Conservation (phyloP, 2,329 filamentous ascomycete genomes). For the Aphanocladium album region DNA sequence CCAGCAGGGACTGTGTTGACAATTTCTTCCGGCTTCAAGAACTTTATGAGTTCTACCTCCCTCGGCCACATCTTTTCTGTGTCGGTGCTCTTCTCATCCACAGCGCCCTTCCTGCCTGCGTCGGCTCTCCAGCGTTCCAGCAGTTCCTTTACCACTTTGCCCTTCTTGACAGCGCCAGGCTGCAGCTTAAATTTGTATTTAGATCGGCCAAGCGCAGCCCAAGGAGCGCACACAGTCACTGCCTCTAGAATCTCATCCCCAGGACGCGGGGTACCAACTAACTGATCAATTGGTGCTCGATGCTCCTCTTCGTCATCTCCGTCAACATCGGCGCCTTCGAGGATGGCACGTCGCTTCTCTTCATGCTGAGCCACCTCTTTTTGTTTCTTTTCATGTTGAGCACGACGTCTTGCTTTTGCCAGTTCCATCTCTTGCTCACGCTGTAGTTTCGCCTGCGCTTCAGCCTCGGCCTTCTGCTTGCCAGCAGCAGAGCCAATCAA, state of each 20-base stretch:
- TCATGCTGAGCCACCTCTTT: conserved; percentile 73
- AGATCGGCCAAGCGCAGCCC: conserved; percentile 58
- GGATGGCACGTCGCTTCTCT: conserved; percentile 56
- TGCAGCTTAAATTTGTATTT: conserved; percentile 97
- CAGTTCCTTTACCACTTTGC: conserved; percentile 88
- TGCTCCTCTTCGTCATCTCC: conserved; percentile 55
- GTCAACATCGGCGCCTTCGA: conserved; percentile 54
- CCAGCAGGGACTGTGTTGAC: conserved; percentile 75
- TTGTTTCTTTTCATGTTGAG: conserved; percentile 74
- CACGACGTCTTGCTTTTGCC: conserved; percentile 67
- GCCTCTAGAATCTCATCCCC: conserved; percentile 77
- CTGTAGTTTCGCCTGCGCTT: conserved; percentile 60
- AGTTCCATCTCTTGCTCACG: conserved; percentile 68
- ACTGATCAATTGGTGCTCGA: conserved; percentile 56
- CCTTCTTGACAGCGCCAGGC: conserved; percentile 84
- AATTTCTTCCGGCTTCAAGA: conserved; percentile 75
- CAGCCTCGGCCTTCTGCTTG: conserved; percentile 62
- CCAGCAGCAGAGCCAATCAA: conserved; percentile 75
- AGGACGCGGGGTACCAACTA: conserved; percentile 71
- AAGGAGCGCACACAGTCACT: conserved; percentile 61
- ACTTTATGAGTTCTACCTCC: conserved; percentile 80
- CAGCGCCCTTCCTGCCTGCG: conserved; percentile 49
- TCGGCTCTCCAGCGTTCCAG: conserved; percentile 74
- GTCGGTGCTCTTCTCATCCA: conserved; percentile 58
- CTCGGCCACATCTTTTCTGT: conserved; percentile 76